Evolutionary conservation across 352 stramenopile species (phyloP).

Genomic region (Phytophthora lateralis): DNA sequence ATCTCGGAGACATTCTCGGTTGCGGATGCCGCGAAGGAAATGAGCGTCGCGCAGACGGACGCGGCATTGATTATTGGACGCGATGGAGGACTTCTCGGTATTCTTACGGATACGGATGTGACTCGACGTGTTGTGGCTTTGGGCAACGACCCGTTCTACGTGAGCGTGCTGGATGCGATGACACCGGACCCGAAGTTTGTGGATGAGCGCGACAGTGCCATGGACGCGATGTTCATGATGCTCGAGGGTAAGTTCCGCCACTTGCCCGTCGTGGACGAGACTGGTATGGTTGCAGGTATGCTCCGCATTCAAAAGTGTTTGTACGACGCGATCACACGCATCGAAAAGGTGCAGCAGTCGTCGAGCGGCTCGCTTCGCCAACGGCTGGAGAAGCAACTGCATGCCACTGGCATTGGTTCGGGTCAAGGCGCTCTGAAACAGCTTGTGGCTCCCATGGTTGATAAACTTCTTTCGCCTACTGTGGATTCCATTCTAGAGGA

Average conservation of each 20-base stretch:
- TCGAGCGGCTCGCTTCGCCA: slow-evolving; percentile 75
- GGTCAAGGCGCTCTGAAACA: slow-evolving; percentile 74
- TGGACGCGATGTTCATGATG: slow-evolving; percentile 93
- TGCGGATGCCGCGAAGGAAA: slow-evolving; percentile 88
- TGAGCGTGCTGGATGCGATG: slow-evolving; percentile 86
- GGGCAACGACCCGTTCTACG: slow-evolving; percentile 86
- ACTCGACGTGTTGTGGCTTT: slow-evolving; percentile 85
- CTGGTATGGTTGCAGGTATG: slow-evolving; percentile 94
- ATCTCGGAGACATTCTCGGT: slow-evolving; percentile 88
- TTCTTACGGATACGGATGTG: slow-evolving; percentile 95
- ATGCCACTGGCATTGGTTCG: slow-evolving; percentile 62
- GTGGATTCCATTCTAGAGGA: slow-evolving; percentile 84
- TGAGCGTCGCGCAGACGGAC: slow-evolving; percentile 91
- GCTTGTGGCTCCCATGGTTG: slow-evolving; percentile 81
- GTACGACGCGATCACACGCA: slow-evolving; percentile 97
- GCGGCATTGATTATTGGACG: slow-evolving; percentile 93
- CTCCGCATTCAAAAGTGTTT: slow-evolving; percentile 99
- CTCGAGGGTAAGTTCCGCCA: slow-evolving; percentile 95
- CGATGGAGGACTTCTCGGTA: slow-evolving; percentile 92
- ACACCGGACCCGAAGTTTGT: slow-evolving; percentile 90
- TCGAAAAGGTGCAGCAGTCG: slow-evolving; percentile 92
- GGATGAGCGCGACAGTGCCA: slow-evolving; percentile 86
- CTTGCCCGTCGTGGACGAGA: slow-evolving; percentile 93
- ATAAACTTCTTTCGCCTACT: slow-evolving; percentile 86
- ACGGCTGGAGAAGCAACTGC: slow-evolving; percentile 79